phyloP scores from a whole-genome alignment of 1,139 yeast species.

The Waltiozyma sp. region DNA sequence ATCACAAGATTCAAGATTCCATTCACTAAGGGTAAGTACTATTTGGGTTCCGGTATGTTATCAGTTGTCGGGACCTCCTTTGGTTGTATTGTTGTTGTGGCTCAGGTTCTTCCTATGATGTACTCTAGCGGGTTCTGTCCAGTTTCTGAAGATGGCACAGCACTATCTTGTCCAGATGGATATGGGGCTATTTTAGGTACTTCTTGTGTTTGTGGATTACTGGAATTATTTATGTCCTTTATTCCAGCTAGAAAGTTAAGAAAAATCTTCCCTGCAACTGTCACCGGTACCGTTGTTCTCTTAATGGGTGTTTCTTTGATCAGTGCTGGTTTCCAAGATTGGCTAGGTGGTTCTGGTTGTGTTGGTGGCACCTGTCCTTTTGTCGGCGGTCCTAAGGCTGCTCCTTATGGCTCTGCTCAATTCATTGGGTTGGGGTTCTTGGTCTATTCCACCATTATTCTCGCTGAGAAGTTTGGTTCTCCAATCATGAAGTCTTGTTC shows the following conservation, averaged over 20 bases:
- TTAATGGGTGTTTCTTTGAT: slow-evolving; percentile 66
- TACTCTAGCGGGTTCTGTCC: slow-evolving; percentile 65
- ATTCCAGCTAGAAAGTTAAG: slow-evolving; percentile 63
- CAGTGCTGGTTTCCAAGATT: slow-evolving; percentile 63
- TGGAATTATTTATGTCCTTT: slow-evolving; percentile 64
- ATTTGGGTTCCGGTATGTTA: slow-evolving; percentile 75
- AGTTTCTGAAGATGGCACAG: slow-evolving; percentile 43
- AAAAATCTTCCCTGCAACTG: slow-evolving; percentile 74
- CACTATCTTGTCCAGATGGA: slow-evolving; percentile 79
- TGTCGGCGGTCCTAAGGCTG: slow-evolving; percentile 38
- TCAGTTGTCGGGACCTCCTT: slow-evolving; percentile 88
- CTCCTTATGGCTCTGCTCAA: slow-evolving; percentile 77
- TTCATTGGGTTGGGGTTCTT: slow-evolving; percentile 80
- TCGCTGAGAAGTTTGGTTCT: slow-evolving; percentile 83
- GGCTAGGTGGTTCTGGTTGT: slow-evolving; percentile 86
- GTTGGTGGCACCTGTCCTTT: slow-evolving; percentile 35
- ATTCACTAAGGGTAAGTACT: slow-evolving; percentile 26
- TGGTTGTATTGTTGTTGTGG: slow-evolving; percentile 73
- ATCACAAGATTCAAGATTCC: slow-evolving; percentile 72
- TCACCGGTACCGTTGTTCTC: slow-evolving; percentile 85
- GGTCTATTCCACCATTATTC: slow-evolving; percentile 60
- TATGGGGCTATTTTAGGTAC: slow-evolving; percentile 82
- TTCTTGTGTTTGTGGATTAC: slow-evolving; percentile 61
- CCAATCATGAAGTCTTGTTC: slow-evolving; percentile 93
- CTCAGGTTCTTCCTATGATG: slow-evolving; percentile 71